Evolutionary conservation across 2,329 filamentous ascomycete genomes (phyloP), one percentile per base, ranked within the genome.

Genomic region (Ascochyta lentis): DNA sequence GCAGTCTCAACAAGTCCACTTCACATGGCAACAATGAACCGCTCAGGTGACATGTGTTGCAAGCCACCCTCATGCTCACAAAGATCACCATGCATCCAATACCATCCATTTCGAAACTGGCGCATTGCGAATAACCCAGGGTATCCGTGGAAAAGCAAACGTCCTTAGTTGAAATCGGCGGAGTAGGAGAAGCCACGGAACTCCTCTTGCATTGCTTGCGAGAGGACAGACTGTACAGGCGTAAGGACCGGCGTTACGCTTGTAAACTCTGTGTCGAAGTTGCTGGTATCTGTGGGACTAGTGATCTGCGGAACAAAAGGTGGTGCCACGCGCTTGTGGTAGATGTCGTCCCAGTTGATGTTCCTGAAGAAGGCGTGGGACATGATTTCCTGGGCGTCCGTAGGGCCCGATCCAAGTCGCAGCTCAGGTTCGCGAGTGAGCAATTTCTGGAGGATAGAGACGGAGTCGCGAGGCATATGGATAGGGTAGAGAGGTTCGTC

Each of bases 131-230:
- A 40, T 10, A 39, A 47, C 48, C 48, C 22, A 43, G 63, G 63
- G 63, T 67, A 66, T 67, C 58, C 56, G 54, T 56, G 22, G 55
- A 48, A 56, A 57, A 59, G 49, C 56, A 61, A 59, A 53, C 34
- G 56, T 59, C 44, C 54, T 68, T 68, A 76, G 48, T 89, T 89
- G 79, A 96, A 96, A 77, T 96, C 92, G 58, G 91, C 91, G 48
- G 91, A 95, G 79, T 99, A 99, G 24, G 94, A 98, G 82, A 99
- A 99, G 64, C 95, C 95, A 56, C 95, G 88, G 89, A 99, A 99
- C 77, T 99, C 93, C 81, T 99, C 95, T 80, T 99, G 95, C 93
- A 98, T 98, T 39, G 92, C 92, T 82, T 98, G 95, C 26, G 94
- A 96, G 61, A 99, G 84, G 40, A 99, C 95, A 78, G 92, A 96